Base-by-base conservation (phyloP, 208 protist species). In the Trichomonas gallinae region DNA sequence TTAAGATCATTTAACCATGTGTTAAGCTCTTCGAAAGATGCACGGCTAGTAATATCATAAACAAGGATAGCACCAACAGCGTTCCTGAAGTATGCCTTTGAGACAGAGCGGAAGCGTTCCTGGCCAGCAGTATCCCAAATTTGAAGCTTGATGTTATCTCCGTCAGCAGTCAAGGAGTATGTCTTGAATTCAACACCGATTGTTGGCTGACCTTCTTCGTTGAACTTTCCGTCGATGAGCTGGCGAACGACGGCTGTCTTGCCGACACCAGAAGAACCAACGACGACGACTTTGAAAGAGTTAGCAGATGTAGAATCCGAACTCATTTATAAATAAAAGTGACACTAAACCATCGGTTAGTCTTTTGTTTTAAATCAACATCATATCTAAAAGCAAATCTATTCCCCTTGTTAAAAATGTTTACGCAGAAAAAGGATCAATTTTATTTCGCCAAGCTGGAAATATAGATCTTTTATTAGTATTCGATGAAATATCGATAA, bases 161-260 rank as follows among this genome's bases (percentile, higher is more conserved):
- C 98, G 49, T 99, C 99, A 9, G 99, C 97, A 96, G 99, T 98
- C 96, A 99, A 98, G 0, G 98, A 99, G 97, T 99, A 99, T 46
- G 98, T 98, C 13, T 99, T 98, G 97, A 99, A 99, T 97, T 99
- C 99, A 97, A 99, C 99, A 45, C 99, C 99, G 96, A 99, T 99
- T 23, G 99, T 99, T 26, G 99, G 98, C 98, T 97, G 34, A 87
- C 98, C 98, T 23, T 97, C 98, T 63, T 96, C 97, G 96, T 99
- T 98, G 96, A 99, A 99, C 31, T 98, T 99, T 97, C 99, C 98
- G 96, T 99, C 99, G 15, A 51, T 51, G 4, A 82, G 36, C 31
- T 63, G n/a, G 31, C 31, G 23, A 11, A 96, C 51, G 6, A 96
- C 46, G 40, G 91, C 45, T 36, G 91, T 72, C n/a, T 96, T 96